These are phyloP conservation scores for Amylocarpus encephaloides DNA, from an alignment of 2,329 filamentous ascomycete species.

Conservation along the genomic window DNA sequence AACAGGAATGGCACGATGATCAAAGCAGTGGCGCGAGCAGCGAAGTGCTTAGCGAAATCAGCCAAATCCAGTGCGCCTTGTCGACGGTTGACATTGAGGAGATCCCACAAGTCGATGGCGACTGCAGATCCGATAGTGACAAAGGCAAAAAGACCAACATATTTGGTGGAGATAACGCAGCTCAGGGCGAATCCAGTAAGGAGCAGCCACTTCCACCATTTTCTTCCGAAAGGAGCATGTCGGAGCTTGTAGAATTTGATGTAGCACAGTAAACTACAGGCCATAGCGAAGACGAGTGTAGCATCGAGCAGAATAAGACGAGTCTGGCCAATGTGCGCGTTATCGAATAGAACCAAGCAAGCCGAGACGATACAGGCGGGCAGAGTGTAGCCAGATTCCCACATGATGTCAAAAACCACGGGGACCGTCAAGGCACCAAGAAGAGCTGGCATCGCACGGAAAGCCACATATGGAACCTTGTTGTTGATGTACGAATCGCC, in stretches of 20 bases:
- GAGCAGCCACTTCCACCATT: slow-evolving; percentile 99
- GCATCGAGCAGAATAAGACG: slow-evolving; percentile 91
- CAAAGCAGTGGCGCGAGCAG: slow-evolving; percentile 75
- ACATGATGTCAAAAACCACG: slow-evolving; percentile 97
- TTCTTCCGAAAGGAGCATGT: slow-evolving; percentile 80
- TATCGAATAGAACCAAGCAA: slow-evolving; percentile 86
- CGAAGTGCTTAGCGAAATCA: slow-evolving; percentile 84
- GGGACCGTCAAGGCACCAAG: slow-evolving; percentile 89
- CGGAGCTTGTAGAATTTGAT: slow-evolving; percentile 97
- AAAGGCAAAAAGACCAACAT: slow-evolving; percentile 94
- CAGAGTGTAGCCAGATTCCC: slow-evolving; percentile 96
- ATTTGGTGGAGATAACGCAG: slow-evolving; percentile 98
- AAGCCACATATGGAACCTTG: slow-evolving; percentile 95
- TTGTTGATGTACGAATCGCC: slow-evolving; percentile 96
- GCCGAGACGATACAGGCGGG: slow-evolving; percentile 86
- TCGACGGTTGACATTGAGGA: slow-evolving; percentile 81
- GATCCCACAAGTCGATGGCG: slow-evolving; percentile 87
- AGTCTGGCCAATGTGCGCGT: slow-evolving; percentile 95
- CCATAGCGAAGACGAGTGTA: slow-evolving; percentile 92
- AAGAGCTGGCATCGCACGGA: slow-evolving; percentile 85
- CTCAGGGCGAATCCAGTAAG: slow-evolving; percentile 90
- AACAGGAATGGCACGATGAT: slow-evolving; percentile 92
- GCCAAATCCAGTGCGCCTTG: slow-evolving; percentile 73
- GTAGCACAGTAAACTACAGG: slow-evolving; percentile 86
- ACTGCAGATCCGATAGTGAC: slow-evolving; percentile 94